Base-by-base conservation (phyloP, 441 rosid species). In the Pelargonium myrrhifolium region DNA sequence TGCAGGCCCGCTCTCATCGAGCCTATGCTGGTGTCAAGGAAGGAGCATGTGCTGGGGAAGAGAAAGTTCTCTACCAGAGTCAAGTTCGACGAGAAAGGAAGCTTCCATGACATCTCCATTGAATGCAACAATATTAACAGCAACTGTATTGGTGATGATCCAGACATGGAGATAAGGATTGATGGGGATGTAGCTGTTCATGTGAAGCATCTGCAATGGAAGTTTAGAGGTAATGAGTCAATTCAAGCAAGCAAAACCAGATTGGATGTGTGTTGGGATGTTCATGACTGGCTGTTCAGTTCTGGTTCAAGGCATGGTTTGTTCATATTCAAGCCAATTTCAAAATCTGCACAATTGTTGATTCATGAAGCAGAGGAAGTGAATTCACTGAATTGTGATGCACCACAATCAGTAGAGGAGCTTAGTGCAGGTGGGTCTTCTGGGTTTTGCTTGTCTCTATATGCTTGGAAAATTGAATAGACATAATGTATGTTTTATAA, bases 381-480 rank as follows among this genome's bases (percentile, higher is more conserved):
- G n/a, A n/a, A n/a, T n/a, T n/a, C n/a, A n/a, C n/a, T 8, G 26
- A 58, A 58, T 20, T 22, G 62, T 22, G 26, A 20, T 20, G 28
- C 12, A 9, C 14, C 26, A 63, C 68, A 78, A 22, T 78, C 84
- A 43, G 49, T 68, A 4, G 86, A 78, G 28, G 81, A 71, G 67
- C 5, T 73, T 62, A 69, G 39, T 63, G 68, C 70, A 26, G 67
- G 62, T 51, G 79, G 82, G 39, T 64, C 82, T 45, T 75, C 86
- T 12, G 90, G 86, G 61, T 90, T 88, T 69, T 86, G 84, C 82
- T 69, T 92, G 80, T 87, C 88, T 86, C 86, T 92, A n/a, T 89
- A 88, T 85, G 96, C 95, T 71, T 88, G 98, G 96, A 89, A 84
- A 77, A 79, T 86, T 69, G 96, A 92, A 75, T 88, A 18, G 26